These are phyloP conservation scores for Diaporthe sp. DNA, from an alignment of 2,329 filamentous ascomycete species.

Conservation along the genomic window DNA sequence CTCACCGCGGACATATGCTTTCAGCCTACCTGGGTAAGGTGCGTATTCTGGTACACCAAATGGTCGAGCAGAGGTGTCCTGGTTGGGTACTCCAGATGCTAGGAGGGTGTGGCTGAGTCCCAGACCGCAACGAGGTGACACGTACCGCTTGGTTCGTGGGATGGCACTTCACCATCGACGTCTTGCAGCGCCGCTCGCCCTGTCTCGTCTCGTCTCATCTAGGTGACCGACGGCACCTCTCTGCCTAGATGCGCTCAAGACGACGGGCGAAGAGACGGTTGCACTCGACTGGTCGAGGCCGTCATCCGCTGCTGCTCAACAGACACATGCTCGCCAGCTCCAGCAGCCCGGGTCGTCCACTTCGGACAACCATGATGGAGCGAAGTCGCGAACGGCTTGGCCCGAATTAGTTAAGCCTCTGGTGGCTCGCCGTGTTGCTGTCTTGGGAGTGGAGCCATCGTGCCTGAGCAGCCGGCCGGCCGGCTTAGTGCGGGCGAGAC, in stretches of 20 bases:
- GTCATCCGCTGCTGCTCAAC: not conserved
- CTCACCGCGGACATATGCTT: not conserved
- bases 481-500: not conserved
- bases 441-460: not conserved
- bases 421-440: not conserved
- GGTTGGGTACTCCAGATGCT: not conserved
- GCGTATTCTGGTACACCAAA: not conserved
- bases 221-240: not conserved
- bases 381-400: conserved; percentile 1
- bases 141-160: not conserved
- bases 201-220: too few relatives aligned
- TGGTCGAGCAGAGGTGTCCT: too few relatives aligned
- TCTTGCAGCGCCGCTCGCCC: not conserved
- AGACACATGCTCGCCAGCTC: not conserved
- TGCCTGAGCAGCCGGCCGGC: not conserved
- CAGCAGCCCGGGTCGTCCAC: not conserved
- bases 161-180: not conserved
- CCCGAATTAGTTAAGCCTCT: not conserved
- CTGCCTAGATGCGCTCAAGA: not conserved
- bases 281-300: not conserved
- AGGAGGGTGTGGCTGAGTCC: not conserved
- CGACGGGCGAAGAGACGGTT: not conserved
- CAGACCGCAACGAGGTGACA: not conserved
- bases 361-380: conserved; percentile 3
- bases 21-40: not conserved